A percentile compares a stretch with the other conserved stretches of the same genome.
phyloP scores from a whole-genome alignment of 352 stramenopile species.

The Globisporangium echinulatum region DNA sequence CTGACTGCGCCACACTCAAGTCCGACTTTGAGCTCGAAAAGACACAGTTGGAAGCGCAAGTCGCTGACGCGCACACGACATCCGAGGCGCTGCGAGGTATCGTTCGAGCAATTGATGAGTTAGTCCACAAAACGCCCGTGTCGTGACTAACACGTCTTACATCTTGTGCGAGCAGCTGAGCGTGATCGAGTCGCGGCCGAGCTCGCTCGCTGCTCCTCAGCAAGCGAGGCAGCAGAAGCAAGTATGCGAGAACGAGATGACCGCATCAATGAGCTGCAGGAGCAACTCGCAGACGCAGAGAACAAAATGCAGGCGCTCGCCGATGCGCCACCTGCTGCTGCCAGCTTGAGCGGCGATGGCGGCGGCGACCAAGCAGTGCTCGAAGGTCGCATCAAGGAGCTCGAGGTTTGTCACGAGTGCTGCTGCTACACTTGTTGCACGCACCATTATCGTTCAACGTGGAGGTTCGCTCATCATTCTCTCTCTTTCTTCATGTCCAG shows the following conservation, averaged over 20 bases:
- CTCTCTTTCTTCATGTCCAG: conserved; percentile 14
- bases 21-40: conserved; percentile 1
- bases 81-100: conserved; percentile 11
- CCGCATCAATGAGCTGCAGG: conserved; percentile 31
- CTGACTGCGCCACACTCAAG: conserved; percentile 1
- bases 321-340: conserved; percentile 4
- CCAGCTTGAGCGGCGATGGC: conserved; percentile 15
- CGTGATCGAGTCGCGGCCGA: conserved; percentile 19
- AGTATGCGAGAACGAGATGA: conserved; percentile 22
- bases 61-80: conserved; percentile 5
- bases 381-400: conserved; percentile 41
- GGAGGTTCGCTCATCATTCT: too few relatives aligned
- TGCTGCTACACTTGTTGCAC: background rate
- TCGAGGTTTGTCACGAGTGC: conserved; percentile 38
- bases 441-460: background rate
- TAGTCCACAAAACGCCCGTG: background rate
- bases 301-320: conserved; percentile 13
- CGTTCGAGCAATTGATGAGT: background rate
- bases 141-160: background rate
- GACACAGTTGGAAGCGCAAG: conserved; percentile 6
- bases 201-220: conserved; percentile 9
- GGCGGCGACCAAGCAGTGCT: conserved; percentile 14
- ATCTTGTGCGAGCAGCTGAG: conserved; percentile 18
- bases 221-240: conserved; percentile 8
- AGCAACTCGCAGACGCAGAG: conserved; percentile 19